These are phyloP conservation scores for Macadamia tetraphylla DNA, from an alignment of 164 flowering plant species.

Conservation along the genomic window DNA sequence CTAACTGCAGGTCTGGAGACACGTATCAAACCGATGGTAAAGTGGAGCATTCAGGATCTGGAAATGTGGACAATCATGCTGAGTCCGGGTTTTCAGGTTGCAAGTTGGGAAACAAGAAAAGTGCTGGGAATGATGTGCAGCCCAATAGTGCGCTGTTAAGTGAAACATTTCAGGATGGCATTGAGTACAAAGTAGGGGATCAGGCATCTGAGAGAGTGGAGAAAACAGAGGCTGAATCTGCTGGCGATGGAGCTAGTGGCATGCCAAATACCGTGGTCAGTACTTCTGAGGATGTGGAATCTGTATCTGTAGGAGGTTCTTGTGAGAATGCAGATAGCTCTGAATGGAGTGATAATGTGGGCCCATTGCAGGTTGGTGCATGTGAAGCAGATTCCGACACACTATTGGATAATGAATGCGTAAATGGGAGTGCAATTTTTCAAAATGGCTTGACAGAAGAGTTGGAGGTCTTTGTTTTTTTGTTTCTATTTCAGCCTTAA, in stretches of 20 bases:
- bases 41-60: not conserved
- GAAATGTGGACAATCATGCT: not conserved
- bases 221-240: constrained; percentile 14
- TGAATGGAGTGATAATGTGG: constrained; percentile 25
- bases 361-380: constrained; percentile 22
- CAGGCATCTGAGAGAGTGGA: not conserved
- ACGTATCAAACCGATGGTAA: not conserved
- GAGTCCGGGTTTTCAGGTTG: not conserved
- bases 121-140: not conserved
- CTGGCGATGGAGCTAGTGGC: constrained; percentile 13
- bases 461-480: constrained; percentile 48
- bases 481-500: not conserved
- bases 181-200: not conserved
- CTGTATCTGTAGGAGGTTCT: constrained; percentile 17
- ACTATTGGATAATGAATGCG: constrained; percentile 22
- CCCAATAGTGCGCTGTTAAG: constrained; percentile 6
- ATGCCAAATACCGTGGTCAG: constrained; percentile 18
- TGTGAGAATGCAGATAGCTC: constrained; percentile 15
- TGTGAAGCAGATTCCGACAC: constrained; percentile 26
- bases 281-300: constrained; percentile 22
- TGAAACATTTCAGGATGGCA: constrained; percentile 1
- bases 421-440: constrained; percentile 12
- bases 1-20: not conserved
- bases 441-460: constrained; percentile 30
- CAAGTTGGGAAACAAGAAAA: not conserved